phyloP scores from a whole-genome alignment of 202 grass and related monocot genomes.

The Hordeum pubiflorum region DNA sequence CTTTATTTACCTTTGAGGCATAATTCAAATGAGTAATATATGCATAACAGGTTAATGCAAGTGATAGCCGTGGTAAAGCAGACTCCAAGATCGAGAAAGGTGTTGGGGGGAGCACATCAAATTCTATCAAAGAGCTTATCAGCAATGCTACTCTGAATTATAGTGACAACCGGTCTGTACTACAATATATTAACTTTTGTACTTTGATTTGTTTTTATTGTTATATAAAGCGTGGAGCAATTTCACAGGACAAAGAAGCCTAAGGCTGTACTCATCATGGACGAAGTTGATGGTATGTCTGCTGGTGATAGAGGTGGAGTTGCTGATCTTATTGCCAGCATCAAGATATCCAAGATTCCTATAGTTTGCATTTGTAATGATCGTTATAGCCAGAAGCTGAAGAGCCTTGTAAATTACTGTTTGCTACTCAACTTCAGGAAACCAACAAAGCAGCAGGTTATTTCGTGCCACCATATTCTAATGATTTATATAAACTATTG shows the following conservation, averaged over 20 bases:
- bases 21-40: slow-evolving; percentile 18
- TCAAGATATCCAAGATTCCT: slow-evolving; percentile 96
- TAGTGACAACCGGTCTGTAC: slow-evolving; percentile 52
- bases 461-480: slow-evolving; percentile 4
- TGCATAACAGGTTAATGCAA: slow-evolving; percentile 87
- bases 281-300: slow-evolving; percentile 98
- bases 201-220: background rate
- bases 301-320: slow-evolving; percentile 99
- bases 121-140: slow-evolving; percentile 95
- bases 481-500: background rate
- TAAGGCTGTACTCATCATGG: slow-evolving; percentile 94
- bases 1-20: slow-evolving; percentile 6
- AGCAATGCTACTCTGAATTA: slow-evolving; percentile 73
- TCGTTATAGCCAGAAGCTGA: slow-evolving; percentile 93
- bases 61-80: slow-evolving; percentile 95
- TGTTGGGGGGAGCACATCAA: slow-evolving; percentile 80
- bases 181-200: slow-evolving; percentile 4
- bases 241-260: slow-evolving; percentile 57
- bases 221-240: slow-evolving; percentile 27
- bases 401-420: slow-evolving; percentile 93
- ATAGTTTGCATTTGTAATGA: slow-evolving; percentile 99
- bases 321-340: slow-evolving; percentile 98
- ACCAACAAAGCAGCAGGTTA: slow-evolving; percentile 96
- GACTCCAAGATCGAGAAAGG: slow-evolving; percentile 92
- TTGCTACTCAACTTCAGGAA: slow-evolving; percentile 86